phyloP scores from a whole-genome alignment of 2,329 filamentous ascomycete genomes.

The Passalora sequoiae region DNA sequence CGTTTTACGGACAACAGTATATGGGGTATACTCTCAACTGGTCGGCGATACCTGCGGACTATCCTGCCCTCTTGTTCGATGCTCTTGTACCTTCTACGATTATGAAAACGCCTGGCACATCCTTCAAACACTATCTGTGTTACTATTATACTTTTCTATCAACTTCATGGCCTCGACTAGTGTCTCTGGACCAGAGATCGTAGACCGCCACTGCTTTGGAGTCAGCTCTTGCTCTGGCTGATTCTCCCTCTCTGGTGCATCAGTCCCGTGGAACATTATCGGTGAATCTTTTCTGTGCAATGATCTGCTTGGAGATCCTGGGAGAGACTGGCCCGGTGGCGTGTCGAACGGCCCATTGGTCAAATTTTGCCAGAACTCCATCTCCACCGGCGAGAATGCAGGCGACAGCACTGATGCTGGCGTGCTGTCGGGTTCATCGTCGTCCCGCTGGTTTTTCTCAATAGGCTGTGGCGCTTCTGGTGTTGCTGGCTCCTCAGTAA shows the following conservation, averaged over 20 bases:
- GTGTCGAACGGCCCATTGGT: background rate
- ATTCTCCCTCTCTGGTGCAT: background rate
- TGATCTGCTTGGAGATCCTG: background rate
- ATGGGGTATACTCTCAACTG: too few relatives aligned
- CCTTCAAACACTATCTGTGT: too few relatives aligned
- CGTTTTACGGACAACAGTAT: too few relatives aligned
- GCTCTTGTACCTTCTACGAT: too few relatives aligned
- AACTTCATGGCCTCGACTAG: background rate
- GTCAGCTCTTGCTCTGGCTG: background rate
- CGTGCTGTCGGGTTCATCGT: background rate
- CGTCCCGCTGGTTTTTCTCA: background rate
- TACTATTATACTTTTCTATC: background rate
- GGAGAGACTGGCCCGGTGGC: background rate
- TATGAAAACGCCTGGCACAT: too few relatives aligned
- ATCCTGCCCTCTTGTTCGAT: too few relatives aligned
- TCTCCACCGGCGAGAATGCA: background rate
- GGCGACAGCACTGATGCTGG: background rate
- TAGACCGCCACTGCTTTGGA: too few relatives aligned
- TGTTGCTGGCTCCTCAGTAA: background rate
- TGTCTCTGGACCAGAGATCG: background rate
- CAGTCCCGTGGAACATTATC: background rate
- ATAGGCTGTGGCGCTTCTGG: background rate
- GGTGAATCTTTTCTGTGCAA: background rate
- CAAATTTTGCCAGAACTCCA: conserved; percentile 1
- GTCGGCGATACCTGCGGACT: too few relatives aligned